Conservation (phyloP, 2,329 filamentous ascomycete genomes). For the Cercospora sp. region DNA sequence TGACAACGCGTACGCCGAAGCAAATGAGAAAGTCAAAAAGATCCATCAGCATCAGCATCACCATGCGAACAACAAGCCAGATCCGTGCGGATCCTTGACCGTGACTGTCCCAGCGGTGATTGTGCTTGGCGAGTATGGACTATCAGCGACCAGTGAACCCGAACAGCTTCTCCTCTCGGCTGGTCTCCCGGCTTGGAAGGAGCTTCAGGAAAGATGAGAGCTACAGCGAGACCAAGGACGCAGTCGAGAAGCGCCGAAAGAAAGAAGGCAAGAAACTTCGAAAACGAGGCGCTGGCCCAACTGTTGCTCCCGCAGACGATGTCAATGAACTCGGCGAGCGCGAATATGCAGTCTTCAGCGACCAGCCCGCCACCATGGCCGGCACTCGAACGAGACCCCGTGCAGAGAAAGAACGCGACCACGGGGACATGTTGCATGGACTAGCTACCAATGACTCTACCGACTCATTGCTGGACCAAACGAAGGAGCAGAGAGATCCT, state of each 20-base stretch:
- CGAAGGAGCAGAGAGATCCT: slow-evolving; percentile 8
- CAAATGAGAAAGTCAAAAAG: neutral
- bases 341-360: slow-evolving; percentile 35
- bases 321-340: slow-evolving; percentile 38
- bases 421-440: slow-evolving; percentile 43
- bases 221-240: slow-evolving; percentile 32
- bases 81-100: slow-evolving; percentile 1
- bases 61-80: slow-evolving; percentile 1
- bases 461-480: slow-evolving; percentile 37
- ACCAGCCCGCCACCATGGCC: slow-evolving; percentile 27
- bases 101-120: neutral
- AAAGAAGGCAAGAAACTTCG: slow-evolving; percentile 27
- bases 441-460: slow-evolving; percentile 41
- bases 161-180: slow-evolving; percentile 33
- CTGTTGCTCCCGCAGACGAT: slow-evolving; percentile 18
- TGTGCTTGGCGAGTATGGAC: slow-evolving; percentile 28
- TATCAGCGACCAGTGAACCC: slow-evolving; percentile 30
- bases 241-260: slow-evolving; percentile 31
- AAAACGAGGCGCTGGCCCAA: slow-evolving; percentile 22
- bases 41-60: neutral
- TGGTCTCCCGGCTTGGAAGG: slow-evolving; percentile 32
- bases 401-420: slow-evolving; percentile 30
- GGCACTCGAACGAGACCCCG: slow-evolving; percentile 6
- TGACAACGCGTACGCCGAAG: neutral
- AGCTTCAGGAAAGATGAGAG: slow-evolving; percentile 35